Evolutionary conservation across 768 basidiomycete genomes (phyloP).

Genomic region (Amanita polypyramis): DNA sequence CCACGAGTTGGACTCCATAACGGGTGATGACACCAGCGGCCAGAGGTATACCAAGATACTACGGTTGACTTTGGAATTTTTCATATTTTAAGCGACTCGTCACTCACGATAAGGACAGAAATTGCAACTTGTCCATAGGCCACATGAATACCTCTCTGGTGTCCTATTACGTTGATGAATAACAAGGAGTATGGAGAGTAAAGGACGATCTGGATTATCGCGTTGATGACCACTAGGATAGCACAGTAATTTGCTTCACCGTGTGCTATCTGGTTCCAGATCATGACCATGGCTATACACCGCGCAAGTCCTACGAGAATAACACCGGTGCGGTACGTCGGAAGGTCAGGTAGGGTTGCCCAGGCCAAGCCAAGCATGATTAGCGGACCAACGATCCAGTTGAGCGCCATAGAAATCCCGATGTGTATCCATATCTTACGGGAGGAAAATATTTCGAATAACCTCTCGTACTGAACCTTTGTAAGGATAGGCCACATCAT

Average conservation of each 20-base stretch:
- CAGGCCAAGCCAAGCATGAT: slow-evolving; percentile 81
- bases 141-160: slow-evolving; percentile 32
- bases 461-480: slow-evolving; percentile 66
- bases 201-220: slow-evolving; percentile 65
- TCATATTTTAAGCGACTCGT: neutral
- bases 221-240: slow-evolving; percentile 74
- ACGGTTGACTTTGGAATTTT: neutral
- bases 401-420: slow-evolving; percentile 53
- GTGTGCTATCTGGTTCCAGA: slow-evolving; percentile 68
- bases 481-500: slow-evolving; percentile 86
- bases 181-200: slow-evolving; percentile 67
- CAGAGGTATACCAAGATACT: slow-evolving; percentile 82
- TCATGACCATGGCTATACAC: slow-evolving; percentile 69
- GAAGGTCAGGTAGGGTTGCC: slow-evolving; percentile 75
- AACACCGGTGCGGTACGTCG: slow-evolving; percentile 66
- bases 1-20: slow-evolving; percentile 33
- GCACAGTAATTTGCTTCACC: slow-evolving; percentile 69
- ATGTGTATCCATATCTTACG: slow-evolving; percentile 57
- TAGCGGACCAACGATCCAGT: slow-evolving; percentile 76
- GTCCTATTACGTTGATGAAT: slow-evolving; percentile 65
- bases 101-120: slow-evolving; percentile 60
- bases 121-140: slow-evolving; percentile 51
- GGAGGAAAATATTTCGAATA: slow-evolving; percentile 46
- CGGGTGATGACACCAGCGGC: slow-evolving; percentile 64
- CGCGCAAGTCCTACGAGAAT: slow-evolving; percentile 74